phyloP scores from a whole-genome alignment of 495 filamentous ascomycete genomes.

The Neurospora cerealis region DNA sequence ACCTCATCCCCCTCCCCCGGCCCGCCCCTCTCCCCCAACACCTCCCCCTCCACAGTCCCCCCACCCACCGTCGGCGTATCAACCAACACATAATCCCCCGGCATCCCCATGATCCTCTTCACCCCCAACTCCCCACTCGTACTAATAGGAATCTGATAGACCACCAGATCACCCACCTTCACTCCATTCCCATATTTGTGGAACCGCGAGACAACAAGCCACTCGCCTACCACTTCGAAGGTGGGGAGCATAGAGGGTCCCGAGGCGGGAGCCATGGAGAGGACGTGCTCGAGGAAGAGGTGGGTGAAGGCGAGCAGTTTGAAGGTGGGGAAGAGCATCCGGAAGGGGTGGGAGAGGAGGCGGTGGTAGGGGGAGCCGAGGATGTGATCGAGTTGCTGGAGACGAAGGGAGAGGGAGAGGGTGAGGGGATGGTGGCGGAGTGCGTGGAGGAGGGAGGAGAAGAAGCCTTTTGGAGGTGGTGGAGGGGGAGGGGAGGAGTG shows the following conservation, averaged over 20 bases:
- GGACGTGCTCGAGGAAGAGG: slow-evolving; percentile 46
- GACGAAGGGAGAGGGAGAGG: neutral
- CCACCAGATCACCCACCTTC: slow-evolving; percentile 74
- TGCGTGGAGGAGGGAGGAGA: neutral
- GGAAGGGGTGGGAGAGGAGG: slow-evolving; percentile 27
- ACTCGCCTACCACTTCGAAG: slow-evolving; percentile 53
- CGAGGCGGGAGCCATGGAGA: slow-evolving; percentile 38
- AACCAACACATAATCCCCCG: slow-evolving; percentile 78
- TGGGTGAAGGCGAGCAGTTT: slow-evolving; percentile 45
- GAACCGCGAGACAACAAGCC: slow-evolving; percentile 52
- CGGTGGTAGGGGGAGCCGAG: neutral
- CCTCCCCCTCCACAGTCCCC: neutral
- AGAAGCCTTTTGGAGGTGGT: neutral
- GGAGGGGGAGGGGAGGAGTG: neutral
- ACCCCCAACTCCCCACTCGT: slow-evolving; percentile 43
- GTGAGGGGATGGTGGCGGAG: neutral
- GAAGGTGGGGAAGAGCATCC: slow-evolving; percentile 21
- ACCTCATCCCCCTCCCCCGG: slow-evolving; percentile 17
- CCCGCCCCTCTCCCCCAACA: neutral
- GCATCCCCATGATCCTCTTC: slow-evolving; percentile 80
- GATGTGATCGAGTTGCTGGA: slow-evolving; percentile 2
- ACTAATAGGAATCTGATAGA: slow-evolving; percentile 62
- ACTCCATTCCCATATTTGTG: slow-evolving; percentile 60
- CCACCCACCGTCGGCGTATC: slow-evolving; percentile 43
- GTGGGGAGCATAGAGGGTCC: slow-evolving; percentile 81